A percentile compares a stretch with the other conserved stretches of the same genome.
These are phyloP conservation scores for Warburgia ugandensis DNA, from an alignment of 164 flowering plant species.

Conservation along the genomic window DNA sequence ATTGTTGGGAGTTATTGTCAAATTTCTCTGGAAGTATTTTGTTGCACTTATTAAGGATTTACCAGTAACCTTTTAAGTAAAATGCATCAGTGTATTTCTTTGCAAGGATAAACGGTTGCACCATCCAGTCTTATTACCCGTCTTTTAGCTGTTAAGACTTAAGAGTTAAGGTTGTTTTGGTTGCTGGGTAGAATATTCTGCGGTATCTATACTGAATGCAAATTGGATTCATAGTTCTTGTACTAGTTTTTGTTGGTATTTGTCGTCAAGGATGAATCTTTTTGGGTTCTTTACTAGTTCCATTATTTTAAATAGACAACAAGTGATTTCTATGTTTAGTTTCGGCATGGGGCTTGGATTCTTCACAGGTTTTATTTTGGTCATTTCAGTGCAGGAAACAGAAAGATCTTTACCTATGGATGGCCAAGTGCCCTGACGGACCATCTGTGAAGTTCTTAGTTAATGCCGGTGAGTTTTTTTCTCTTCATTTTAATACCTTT, in stretches of 20 bases:
- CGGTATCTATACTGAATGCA: background rate
- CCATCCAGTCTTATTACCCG: no score
- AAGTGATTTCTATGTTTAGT: background rate
- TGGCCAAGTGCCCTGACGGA: conserved; percentile 87
- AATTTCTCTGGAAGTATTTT: no score
- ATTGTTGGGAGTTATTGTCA: no score
- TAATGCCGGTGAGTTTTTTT: conserved; percentile 56
- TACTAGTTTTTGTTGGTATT: background rate
- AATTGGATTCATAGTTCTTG: background rate
- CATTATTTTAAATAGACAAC: background rate
- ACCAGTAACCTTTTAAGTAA: no score
- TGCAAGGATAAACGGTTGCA: no score
- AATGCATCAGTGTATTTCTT: no score
- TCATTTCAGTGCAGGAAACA: conserved; percentile 85
- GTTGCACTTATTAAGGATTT: no score
- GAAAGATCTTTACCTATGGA: conserved; percentile 93
- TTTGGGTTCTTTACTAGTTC: background rate
- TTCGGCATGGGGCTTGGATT: background rate
- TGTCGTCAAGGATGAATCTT: background rate
- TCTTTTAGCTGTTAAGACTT: no score
- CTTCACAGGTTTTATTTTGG: background rate
- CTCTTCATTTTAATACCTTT: no score
- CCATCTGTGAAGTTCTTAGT: conserved; percentile 96
- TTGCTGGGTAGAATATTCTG: no score
- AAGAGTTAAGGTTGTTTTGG: no score